Evolutionary conservation across 768 basidiomycete genomes (phyloP), one percentile per base, ranked within the genome.

Genomic region (Naematelia aurantialba): DNA sequence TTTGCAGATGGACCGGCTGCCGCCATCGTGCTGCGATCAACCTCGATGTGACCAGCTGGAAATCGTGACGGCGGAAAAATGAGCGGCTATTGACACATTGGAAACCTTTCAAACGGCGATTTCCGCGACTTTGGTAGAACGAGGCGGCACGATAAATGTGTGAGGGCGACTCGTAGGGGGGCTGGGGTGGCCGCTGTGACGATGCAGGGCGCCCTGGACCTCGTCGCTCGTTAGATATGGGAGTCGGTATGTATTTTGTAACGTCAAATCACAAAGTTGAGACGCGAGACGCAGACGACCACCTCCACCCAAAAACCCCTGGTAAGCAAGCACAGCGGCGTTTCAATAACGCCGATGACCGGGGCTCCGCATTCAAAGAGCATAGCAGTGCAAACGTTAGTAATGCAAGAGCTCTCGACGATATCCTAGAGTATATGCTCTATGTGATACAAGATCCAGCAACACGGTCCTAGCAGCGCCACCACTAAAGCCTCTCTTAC

Each of bases 1-100:
- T n/a, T n/a, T 17, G 34, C 34, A 4, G 58, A 27, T 11, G 58
- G 51, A 19, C 58, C 58, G 8, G 51, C 45, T 24, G 51, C 51
- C 21, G 58, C 58, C 58, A 59, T 59, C 19, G 4, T 59, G 52
- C 21, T 24, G 22, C n/a, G n/a, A n/a, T n/a, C n/a, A n/a, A n/a
- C n/a, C n/a, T n/a, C n/a, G n/a, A n/a, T n/a, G n/a, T n/a, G n/a
- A n/a, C n/a, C n/a, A n/a, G n/a, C n/a, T n/a, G n/a, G n/a, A n/a
- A n/a, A n/a, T n/a, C n/a, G n/a, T n/a, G n/a, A n/a, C n/a, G n/a
- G n/a, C n/a, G n/a, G n/a, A n/a, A n/a, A n/a, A n/a, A n/a, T n/a
- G n/a, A 26, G 27, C 34, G 34, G 34, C 17, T 39, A 39, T 39
- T 17, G 17, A 39, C 34, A 17, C 34, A 39, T 39, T 39, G 8